These are phyloP conservation scores for Daldinia bambusicola DNA, from an alignment of 495 filamentous ascomycete genomes.

Conservation along the genomic window DNA sequence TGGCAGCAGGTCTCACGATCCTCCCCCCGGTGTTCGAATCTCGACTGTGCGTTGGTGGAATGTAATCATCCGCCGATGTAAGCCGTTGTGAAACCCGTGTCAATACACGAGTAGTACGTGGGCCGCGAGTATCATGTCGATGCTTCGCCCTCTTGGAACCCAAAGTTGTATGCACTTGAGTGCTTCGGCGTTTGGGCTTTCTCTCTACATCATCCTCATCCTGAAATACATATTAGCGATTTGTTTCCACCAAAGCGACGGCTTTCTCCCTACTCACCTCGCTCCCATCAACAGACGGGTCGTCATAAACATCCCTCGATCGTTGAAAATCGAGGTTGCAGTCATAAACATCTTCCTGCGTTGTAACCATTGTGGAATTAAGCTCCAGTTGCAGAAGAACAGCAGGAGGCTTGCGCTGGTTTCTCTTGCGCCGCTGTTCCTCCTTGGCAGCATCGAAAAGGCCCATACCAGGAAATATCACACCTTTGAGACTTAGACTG, in stretches of 20 bases:
- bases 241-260: neutral
- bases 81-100: conserved; percentile 15
- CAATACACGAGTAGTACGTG: conserved; percentile 18
- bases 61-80: neutral
- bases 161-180: conserved; percentile 19
- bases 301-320: conserved; percentile 61
- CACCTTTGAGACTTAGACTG: conserved; percentile 72
- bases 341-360: conserved; percentile 76
- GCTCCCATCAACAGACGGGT: conserved; percentile 58
- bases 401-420: conserved; percentile 83
- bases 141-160: conserved; percentile 39
- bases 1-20: conserved; percentile 29
- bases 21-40: conserved; percentile 16
- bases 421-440: conserved; percentile 80
- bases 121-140: conserved; percentile 18
- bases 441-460: conserved; percentile 86
- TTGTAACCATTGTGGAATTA: conserved; percentile 73
- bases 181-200: conserved; percentile 42
- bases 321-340: conserved; percentile 64
- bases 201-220: conserved; percentile 31
- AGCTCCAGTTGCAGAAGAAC: conserved; percentile 75
- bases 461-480: conserved; percentile 85
- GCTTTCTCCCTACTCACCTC: conserved; percentile 51
- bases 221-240: conserved; percentile 36
- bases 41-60: conserved; percentile 5